phyloP scores from a whole-genome alignment of 75 land plant genomes.

The Adiantum capillusveneris region DNA sequence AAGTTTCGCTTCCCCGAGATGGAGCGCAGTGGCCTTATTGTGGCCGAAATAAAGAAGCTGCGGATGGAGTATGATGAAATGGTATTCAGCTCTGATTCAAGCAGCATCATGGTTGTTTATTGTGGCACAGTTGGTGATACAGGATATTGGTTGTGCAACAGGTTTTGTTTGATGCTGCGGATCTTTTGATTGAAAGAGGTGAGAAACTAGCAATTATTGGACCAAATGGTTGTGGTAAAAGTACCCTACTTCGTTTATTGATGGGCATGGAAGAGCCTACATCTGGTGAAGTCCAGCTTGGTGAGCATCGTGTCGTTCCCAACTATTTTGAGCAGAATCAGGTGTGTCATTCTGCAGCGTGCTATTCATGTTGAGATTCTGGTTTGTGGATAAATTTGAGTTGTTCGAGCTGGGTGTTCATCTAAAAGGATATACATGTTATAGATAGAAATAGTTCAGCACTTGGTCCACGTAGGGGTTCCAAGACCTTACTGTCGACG shows the following conservation, averaged over 20 bases:
- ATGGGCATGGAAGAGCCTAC: conserved; percentile 72
- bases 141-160: no score
- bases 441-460: no score
- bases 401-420: no score
- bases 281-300: conserved; percentile 64
- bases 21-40: conserved; percentile 82
- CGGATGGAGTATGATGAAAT: conserved; percentile 51
- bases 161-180: conserved; percentile 67
- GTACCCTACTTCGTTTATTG: conserved; percentile 71
- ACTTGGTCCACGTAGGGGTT: no score
- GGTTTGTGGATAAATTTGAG: background rate
- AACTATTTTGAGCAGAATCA: conserved; percentile 98
- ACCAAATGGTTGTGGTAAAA: conserved; percentile 98
- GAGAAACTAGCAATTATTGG: conserved; percentile 94
- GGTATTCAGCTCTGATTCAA: conserved; percentile 25
- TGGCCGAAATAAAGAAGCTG: conserved; percentile 50
- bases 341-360: conserved; percentile 30
- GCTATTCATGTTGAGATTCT: background rate
- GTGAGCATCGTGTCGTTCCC: conserved; percentile 84
- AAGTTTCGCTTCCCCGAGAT: conserved; percentile 91
- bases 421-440: no score
- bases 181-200: conserved; percentile 72
- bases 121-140: no score
- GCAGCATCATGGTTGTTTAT: no score
- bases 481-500: no score